Evolutionary conservation across 2,329 filamentous ascomycete genomes (phyloP), one percentile per base, ranked within the genome.

Genomic region (Penicillium psychrosexuale): DNA sequence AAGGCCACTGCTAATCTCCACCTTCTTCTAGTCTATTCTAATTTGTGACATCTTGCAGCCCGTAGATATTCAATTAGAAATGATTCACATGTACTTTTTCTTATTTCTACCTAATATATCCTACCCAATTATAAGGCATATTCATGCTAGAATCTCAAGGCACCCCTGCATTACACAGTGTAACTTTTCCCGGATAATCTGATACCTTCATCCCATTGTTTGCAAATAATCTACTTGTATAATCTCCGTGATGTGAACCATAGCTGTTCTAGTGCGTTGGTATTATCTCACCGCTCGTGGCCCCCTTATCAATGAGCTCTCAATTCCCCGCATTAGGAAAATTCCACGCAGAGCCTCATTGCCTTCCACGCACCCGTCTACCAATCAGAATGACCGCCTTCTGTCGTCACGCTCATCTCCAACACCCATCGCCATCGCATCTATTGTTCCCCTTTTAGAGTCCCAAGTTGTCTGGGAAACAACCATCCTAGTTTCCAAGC

Each of bases 361-460:
- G 2, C 3, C n/a, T 40, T 47, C 43, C 50, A 53, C 50, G 50
- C 50, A 53, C 50, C 36, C 28, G 4, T 28, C 48, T n/a, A 28
- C 56, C 56, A 58, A 58, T 56, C 12, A 56, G 31, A 49, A 38
- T 6, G 40, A n/a, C 31, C n/a, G 17, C 24, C 43, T 17, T 19
- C 30, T 45, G 27, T 53, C 53, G 24, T 58, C 47, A 55, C 49
- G 42, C 56, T 30, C 47, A 39, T 51, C 34, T 12, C 28, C 53
- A 52, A 52, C 54, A 17, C 27, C 9, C 44, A 47, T 49, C 38
- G 17, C 34, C 54, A 49, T 51, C 52, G 6, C 27, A 51, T 39
- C 40, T 39, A 34, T 30, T 55, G 24, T 39, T n/a, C 17, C 28
- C 15, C 9, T 36, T 42, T 47, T 15, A 11, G 8, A 27, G 7